Evolutionary conservation across 1,139 yeast species (phyloP), one percentile per base, ranked within the genome.

Genomic region (Saccharomycopsis crataegensis): DNA sequence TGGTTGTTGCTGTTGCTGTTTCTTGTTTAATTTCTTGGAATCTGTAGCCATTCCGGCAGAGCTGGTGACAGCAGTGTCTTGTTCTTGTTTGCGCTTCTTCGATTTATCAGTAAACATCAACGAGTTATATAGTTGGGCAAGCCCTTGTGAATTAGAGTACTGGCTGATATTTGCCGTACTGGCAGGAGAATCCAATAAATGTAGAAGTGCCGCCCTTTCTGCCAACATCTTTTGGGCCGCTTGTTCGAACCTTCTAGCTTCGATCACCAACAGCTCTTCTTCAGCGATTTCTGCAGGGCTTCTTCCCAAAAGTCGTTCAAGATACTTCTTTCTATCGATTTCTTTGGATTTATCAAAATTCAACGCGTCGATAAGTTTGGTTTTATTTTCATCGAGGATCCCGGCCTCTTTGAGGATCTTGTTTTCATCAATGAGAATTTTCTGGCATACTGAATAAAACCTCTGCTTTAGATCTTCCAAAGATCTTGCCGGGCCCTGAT

Each of bases 231-330:
- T 86, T 71, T 89, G 91, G 0, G 98, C 96, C 1, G 96, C 90
- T 56, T 91, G 79, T 64, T 93, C 99, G 59, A 93, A 87, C 60
- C 95, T 81, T 55, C 96, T 80, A 1, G 98, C 95, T 66, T 93
- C 99, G 48, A 91, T 83, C 3, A 93, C 89, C 51, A 93, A 73
- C 0, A 96, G 89, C 67, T 94, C 98, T 67, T 93, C 99, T 68
- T 93, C 99, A 0, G 99, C 98, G 44, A 93, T 88, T 65, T 93
- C 99, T 0, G 97, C 96, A 0, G 99, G 97, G 3, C 94, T 83
- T 61, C 99, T 74, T 53, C 82, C 81, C 48, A 93, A 73, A 37
- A 93, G 72, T 59, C 87, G 80, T 61, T 83, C 86, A 52, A 93
- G 71, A 64, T 93, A 93, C 52, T 80, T 79, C 62, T 91, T 93